These are phyloP conservation scores for Asterella californica DNA, from an alignment of 225 moss, liverwort and hornwort species.

Conservation along the genomic window DNA sequence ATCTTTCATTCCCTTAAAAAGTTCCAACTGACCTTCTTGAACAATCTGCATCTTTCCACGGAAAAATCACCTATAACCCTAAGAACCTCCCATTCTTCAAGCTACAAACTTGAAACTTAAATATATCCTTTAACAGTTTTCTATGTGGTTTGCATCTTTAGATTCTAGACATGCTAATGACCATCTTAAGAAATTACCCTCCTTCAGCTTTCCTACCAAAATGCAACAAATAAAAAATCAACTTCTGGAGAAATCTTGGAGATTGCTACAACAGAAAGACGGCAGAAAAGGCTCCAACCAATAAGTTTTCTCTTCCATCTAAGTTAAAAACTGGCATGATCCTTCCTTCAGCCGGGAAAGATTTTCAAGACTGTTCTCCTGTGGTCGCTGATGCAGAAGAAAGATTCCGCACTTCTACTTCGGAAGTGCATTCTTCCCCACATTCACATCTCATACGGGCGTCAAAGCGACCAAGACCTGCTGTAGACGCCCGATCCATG, in stretches of 20 bases:
- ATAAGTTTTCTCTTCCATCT: too few relatives aligned
- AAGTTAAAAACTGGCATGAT: too few relatives aligned
- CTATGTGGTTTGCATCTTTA: too few relatives aligned
- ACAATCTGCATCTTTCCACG: background rate
- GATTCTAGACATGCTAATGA: too few relatives aligned
- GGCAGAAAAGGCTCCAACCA: too few relatives aligned
- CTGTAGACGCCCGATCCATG: background rate
- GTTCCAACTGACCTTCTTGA: too few relatives aligned
- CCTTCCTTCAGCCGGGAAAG: background rate
- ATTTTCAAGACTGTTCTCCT: background rate
- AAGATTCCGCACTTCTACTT: background rate
- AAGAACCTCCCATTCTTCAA: background rate
- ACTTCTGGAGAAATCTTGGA: background rate
- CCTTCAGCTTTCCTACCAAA: background rate
- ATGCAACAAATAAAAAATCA: constrained; percentile 1
- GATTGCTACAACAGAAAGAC: background rate
- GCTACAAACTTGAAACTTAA: too few relatives aligned
- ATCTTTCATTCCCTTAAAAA: too few relatives aligned
- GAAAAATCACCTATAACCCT: background rate
- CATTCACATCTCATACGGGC: background rate
- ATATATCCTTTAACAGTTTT: too few relatives aligned
- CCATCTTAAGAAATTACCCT: too few relatives aligned
- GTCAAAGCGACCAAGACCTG: background rate
- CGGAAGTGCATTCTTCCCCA: background rate
- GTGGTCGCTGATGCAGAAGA: background rate